Conservation (phyloP, 768 basidiomycete genomes). For the Hypholoma fasciculare region DNA sequence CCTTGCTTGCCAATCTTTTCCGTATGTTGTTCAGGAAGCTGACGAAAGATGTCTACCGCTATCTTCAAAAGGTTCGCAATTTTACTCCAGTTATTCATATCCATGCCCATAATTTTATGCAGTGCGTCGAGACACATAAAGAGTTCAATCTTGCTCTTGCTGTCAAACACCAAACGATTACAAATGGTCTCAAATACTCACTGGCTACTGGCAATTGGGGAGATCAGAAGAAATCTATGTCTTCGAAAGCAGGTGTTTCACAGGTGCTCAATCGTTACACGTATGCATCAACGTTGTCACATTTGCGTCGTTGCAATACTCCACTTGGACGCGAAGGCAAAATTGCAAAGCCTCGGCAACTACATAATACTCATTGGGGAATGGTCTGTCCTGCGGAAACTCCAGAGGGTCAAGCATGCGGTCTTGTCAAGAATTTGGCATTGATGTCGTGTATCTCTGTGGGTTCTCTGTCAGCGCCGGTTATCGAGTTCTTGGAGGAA, state of each 20-base stretch:
- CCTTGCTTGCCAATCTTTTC: constrained; percentile 94
- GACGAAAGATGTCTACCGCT: constrained; percentile 95
- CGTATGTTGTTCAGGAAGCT: constrained; percentile 96
- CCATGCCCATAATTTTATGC: constrained; percentile 11
- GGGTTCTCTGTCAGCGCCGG: constrained; percentile 92
- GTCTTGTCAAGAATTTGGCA: constrained; percentile 97
- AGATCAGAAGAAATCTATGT: constrained; percentile 98
- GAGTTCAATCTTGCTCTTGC: constrained; percentile 90
- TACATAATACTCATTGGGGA: constrained; percentile 99
- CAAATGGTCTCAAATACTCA: constrained; percentile 97
- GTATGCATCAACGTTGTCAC: constrained; percentile 96
- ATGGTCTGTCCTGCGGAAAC: constrained; percentile 99
- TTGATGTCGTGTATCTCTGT: constrained; percentile 98
- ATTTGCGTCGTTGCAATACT: constrained; percentile 97
- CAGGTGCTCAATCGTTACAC: constrained; percentile 99
- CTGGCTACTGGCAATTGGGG: constrained; percentile 99
- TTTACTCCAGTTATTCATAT: background rate
- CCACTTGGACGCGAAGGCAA: constrained; percentile 98
- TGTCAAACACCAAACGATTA: constrained; percentile 96
- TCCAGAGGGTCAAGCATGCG: constrained; percentile 99
- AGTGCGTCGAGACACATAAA: constrained; percentile 97
- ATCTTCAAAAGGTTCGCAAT: constrained; percentile 84
- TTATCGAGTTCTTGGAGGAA: constrained; percentile 98
- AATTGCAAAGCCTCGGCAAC: constrained; percentile 97
- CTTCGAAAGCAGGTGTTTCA: constrained; percentile 96